Conservation (phyloP, 2,329 filamentous ascomycete genomes). For the Huntiella abstrusa region DNA sequence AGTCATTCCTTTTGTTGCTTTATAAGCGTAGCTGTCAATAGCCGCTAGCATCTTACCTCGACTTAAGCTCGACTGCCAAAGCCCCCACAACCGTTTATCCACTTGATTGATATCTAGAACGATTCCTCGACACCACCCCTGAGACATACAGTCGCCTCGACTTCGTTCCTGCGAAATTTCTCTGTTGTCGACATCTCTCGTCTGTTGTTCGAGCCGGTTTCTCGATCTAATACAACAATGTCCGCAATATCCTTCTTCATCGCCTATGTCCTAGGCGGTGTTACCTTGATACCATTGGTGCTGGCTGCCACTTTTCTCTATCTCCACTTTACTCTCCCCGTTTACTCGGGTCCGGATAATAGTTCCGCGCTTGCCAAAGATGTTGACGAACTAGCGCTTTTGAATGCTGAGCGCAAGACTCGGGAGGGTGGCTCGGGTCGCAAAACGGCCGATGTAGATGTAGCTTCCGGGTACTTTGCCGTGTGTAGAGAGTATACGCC, state of each 20-base stretch:
- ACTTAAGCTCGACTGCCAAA: no score
- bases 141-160: no score
- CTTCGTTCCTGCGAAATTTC: no score
- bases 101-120: no score
- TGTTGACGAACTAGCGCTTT: slow-evolving; percentile 43
- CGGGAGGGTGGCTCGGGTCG: slow-evolving; percentile 27
- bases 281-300: slow-evolving; percentile 70
- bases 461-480: slow-evolving; percentile 84
- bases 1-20: no score
- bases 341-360: slow-evolving; percentile 20
- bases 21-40: no score
- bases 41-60: no score
- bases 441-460: slow-evolving; percentile 46
- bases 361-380: slow-evolving; percentile 31
- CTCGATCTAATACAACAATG: no score
- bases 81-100: no score
- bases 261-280: slow-evolving; percentile 66
- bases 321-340: slow-evolving; percentile 49
- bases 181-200: not conserved
- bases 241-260: slow-evolving; percentile 40
- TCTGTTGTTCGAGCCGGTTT: no score
- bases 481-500: slow-evolving; percentile 85
- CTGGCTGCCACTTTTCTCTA: slow-evolving; percentile 42
- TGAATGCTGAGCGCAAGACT: slow-evolving; percentile 36
- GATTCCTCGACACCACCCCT: no score